A percentile compares a stretch with the other conserved stretches of the same genome.
These are phyloP conservation scores for Angomonas ambiguus DNA, from an alignment of 208 protist genomes.

Conservation along the genomic window DNA sequence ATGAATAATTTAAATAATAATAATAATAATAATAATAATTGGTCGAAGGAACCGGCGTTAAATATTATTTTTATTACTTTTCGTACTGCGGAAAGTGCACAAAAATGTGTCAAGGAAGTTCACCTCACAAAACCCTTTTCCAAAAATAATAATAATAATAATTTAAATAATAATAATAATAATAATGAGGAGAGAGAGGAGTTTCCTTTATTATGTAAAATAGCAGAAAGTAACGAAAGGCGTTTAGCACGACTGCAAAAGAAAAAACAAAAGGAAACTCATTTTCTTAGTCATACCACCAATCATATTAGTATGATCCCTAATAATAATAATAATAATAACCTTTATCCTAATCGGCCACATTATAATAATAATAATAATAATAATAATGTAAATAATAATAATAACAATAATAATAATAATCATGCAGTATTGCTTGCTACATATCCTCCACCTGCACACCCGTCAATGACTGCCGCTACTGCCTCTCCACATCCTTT, in stretches of 20 bases:
- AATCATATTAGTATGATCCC: neutral
- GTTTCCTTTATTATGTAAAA: neutral
- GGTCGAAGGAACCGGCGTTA: no score
- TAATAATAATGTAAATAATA: neutral
- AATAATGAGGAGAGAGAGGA: no score
- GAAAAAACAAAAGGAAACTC: neutral
- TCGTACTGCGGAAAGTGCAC: neutral
- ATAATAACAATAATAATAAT: neutral
- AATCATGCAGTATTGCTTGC: neutral
- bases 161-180: no score
- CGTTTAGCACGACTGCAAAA: neutral
- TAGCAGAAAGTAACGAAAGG: neutral
- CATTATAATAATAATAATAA: no score
- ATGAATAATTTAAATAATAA: no score
- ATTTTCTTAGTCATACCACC: neutral
- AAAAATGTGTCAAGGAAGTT: neutral
- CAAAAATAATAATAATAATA: no score
- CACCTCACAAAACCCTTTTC: neutral
- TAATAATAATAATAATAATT: no score
- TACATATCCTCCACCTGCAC: neutral
- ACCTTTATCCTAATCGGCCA: no score
- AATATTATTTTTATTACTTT: slow-evolving; percentile 2
- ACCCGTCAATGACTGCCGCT: neutral
- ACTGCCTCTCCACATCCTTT: no score
- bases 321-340: no score